Evolutionary conservation across 331 rosid genomes (phyloP).

Genomic region (Quercus lobata): DNA sequence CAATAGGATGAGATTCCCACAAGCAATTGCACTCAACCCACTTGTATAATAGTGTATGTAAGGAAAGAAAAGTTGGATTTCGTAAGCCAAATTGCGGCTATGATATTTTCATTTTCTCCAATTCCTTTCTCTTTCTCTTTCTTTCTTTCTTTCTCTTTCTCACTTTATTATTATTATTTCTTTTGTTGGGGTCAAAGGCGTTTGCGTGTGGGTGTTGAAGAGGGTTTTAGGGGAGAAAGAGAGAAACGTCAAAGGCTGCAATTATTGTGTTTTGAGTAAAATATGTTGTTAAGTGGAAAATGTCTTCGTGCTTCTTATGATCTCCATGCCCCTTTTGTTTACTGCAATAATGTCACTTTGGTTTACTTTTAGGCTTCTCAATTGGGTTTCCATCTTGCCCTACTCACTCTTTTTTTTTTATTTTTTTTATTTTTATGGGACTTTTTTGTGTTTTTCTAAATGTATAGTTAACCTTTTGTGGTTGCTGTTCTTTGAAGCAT

Average conservation of each 20-base stretch:
- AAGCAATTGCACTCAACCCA: constrained; percentile 43
- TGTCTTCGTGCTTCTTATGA: constrained; percentile 14
- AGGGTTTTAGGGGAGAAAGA: constrained; percentile 14
- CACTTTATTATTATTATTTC: neutral
- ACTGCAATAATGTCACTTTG: neutral
- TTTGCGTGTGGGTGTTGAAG: constrained; percentile 81
- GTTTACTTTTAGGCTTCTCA: neutral
- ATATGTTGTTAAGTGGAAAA: constrained; percentile 29
- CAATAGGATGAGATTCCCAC: constrained; percentile 40
- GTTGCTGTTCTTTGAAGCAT: constrained; percentile 41
- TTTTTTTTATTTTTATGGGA: constrained; percentile 2
- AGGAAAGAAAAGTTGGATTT: constrained; percentile 36
- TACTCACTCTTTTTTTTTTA: neutral
- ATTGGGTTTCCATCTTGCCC: constrained; percentile 1
- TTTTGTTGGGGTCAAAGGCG: constrained; percentile 52
- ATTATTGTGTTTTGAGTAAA: constrained; percentile 70
- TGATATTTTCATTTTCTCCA: neutral
- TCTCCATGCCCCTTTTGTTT: neutral
- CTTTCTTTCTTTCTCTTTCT: neutral
- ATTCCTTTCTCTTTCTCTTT: neutral
- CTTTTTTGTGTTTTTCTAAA: neutral
- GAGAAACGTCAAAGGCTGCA: constrained; percentile 66
- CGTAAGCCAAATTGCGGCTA: constrained; percentile 76
- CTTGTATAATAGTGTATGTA: constrained; percentile 17
- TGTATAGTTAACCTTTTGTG: neutral